Conservation (phyloP, 768 basidiomycete species). For the Amanita exitialis region DNA sequence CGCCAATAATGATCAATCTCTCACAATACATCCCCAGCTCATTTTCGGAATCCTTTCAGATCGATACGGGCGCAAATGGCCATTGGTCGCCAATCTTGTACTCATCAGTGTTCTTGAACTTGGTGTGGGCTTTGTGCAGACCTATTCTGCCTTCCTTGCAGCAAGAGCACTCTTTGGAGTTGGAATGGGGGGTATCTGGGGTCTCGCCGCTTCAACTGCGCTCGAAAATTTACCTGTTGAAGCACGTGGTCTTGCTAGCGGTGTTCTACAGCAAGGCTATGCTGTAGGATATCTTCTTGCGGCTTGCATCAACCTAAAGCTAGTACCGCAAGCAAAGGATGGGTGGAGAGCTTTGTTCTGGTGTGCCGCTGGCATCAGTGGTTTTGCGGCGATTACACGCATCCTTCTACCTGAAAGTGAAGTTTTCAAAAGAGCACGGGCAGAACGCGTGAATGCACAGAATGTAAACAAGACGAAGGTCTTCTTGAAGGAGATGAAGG, state of each 20-base stretch:
- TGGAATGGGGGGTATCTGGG: slow-evolving; percentile 89
- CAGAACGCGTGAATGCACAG: slow-evolving; percentile 49
- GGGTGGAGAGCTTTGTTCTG: slow-evolving; percentile 81
- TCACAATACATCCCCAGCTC: slow-evolving; percentile 24
- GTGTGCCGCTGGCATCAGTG: slow-evolving; percentile 59
- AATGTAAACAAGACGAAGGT: slow-evolving; percentile 44
- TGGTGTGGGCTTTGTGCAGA: slow-evolving; percentile 71
- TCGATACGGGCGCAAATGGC: slow-evolving; percentile 92
- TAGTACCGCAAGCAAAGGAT: slow-evolving; percentile 34
- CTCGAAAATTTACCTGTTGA: slow-evolving; percentile 87
- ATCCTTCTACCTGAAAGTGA: slow-evolving; percentile 68
- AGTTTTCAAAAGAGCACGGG: slow-evolving; percentile 58
- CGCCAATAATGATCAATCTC: neutral
- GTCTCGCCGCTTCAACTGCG: slow-evolving; percentile 68
- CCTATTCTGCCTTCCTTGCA: slow-evolving; percentile 71
- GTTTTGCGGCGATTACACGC: slow-evolving; percentile 60
- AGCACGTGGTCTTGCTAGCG: slow-evolving; percentile 75
- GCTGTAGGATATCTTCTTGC: slow-evolving; percentile 79
- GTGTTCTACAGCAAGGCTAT: slow-evolving; percentile 84
- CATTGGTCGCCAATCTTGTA: slow-evolving; percentile 67
- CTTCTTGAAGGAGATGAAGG: slow-evolving; percentile 63
- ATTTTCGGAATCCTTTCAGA: slow-evolving; percentile 83
- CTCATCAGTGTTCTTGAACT: slow-evolving; percentile 67
- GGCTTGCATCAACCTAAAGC: slow-evolving; percentile 67
- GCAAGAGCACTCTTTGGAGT: slow-evolving; percentile 79